Evolutionary conservation across 495 filamentous ascomycete species (phyloP).

Genomic region (Penicillium fimorum): DNA sequence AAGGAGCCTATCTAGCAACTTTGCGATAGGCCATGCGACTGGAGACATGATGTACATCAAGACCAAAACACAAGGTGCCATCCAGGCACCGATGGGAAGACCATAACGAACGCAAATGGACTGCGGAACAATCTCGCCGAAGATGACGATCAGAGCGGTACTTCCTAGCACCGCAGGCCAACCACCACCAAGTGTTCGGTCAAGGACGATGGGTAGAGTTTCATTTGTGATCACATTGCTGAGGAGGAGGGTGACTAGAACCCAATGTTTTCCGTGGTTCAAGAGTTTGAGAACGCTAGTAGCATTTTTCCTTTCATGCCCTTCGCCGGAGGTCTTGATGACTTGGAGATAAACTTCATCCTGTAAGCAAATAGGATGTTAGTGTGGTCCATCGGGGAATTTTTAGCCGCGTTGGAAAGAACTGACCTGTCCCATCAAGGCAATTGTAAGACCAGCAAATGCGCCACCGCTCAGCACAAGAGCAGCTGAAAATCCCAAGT

Average conservation of each 20-base stretch:
- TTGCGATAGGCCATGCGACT: constrained; percentile 85
- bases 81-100: constrained; percentile 91
- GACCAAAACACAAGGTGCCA: constrained; percentile 81
- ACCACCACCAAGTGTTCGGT: constrained; percentile 89
- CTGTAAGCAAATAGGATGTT: constrained; percentile 37
- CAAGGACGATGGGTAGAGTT: constrained; percentile 90
- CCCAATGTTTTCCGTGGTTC: constrained; percentile 94
- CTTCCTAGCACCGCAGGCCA: constrained; percentile 91
- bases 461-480: constrained; percentile 85
- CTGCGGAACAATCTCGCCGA: constrained; percentile 93
- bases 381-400: not conserved
- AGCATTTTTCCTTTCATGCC: constrained; percentile 75
- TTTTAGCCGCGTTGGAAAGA: constrained; percentile 17
- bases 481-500: constrained; percentile 63
- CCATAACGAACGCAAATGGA: constrained; percentile 96
- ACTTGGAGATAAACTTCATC: constrained; percentile 98
- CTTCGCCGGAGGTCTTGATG: constrained; percentile 81
- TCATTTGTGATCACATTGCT: constrained; percentile 99
- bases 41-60: constrained; percentile 92
- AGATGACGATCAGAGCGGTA: constrained; percentile 95
- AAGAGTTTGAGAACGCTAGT: constrained; percentile 75
- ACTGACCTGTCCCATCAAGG: constrained; percentile 56
- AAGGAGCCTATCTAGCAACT: constrained; percentile 81
- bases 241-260: constrained; percentile 90
- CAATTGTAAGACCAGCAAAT: constrained; percentile 97